Percentiles rank a stretch among this genome's conserved stretches.
These are phyloP conservation scores for Nicotiana tomentosiformis DNA, from an alignment of 257 asterid species.

Conservation along the genomic window DNA sequence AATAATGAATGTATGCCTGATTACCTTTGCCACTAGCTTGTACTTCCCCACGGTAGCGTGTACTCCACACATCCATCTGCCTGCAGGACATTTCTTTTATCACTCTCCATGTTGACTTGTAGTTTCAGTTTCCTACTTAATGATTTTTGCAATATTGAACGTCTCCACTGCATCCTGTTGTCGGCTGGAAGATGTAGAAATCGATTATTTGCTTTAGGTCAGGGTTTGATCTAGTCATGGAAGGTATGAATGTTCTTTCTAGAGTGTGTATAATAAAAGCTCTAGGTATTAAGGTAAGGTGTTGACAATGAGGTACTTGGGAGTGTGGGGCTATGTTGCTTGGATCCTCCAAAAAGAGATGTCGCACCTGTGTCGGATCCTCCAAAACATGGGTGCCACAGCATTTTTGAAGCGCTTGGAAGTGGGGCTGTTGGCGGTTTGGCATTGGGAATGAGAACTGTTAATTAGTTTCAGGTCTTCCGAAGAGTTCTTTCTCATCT, in stretches of 20 bases:
- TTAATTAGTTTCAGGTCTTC: too few species aligned
- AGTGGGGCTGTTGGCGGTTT: too few species aligned
- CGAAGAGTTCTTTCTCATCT: too few species aligned
- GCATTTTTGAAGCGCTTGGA: too few species aligned
- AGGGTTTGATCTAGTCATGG: not conserved
- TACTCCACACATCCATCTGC: not conserved
- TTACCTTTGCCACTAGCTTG: not conserved
- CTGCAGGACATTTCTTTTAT: not conserved
- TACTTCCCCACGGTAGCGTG: not conserved
- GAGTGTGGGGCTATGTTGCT: too few species aligned
- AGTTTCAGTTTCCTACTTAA: not conserved
- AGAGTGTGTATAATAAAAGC: not conserved
- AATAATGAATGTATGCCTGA: not conserved
- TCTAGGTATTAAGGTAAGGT: too few species aligned
- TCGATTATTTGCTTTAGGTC: not conserved
- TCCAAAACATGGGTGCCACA: too few species aligned
- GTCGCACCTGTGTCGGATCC: too few species aligned
- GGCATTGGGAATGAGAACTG: too few species aligned
- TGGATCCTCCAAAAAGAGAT: too few species aligned
- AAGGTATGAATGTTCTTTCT: not conserved
- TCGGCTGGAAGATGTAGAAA: not conserved
- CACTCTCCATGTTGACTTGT: not conserved
- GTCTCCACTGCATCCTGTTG: not conserved
- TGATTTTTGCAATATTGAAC: not conserved
- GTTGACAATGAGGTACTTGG: too few species aligned